Evolutionary conservation across 2,329 filamentous ascomycete species (phyloP).

Genomic region (Fusarium setosum): DNA sequence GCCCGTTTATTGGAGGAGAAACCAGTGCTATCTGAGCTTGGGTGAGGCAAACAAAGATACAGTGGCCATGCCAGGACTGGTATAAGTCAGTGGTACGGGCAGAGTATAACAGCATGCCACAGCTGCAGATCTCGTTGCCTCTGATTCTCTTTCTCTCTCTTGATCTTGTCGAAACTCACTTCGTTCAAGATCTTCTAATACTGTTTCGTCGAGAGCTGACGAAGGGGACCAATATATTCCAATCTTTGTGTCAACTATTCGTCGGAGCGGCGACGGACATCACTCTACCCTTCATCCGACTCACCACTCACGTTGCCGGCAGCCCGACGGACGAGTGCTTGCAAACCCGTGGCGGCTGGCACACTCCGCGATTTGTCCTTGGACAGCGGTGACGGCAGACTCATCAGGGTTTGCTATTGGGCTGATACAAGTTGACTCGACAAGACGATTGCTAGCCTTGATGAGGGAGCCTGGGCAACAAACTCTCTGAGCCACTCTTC

Average conservation of each 20-base stretch:
- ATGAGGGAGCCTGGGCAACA: slow-evolving; percentile 17
- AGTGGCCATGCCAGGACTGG: slow-evolving; percentile 23
- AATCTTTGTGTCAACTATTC: slow-evolving; percentile 6
- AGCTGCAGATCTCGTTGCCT: slow-evolving; percentile 27
- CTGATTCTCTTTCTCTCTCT: slow-evolving; percentile 13
- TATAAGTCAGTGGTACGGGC: slow-evolving; percentile 40
- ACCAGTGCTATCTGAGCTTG: slow-evolving; percentile 3
- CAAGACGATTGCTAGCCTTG: slow-evolving; percentile 9
- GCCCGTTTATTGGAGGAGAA: slow-evolving; percentile 32
- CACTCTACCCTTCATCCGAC: neutral
- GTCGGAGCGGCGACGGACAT: slow-evolving; percentile 2
- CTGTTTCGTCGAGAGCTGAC: slow-evolving; percentile 3
- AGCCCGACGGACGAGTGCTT: slow-evolving; percentile 31
- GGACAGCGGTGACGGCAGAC: neutral
- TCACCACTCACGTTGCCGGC: slow-evolving; percentile 13
- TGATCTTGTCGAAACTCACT: slow-evolving; percentile 8
- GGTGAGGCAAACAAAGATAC: slow-evolving; percentile 36
- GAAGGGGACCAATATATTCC: neutral
- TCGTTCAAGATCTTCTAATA: neutral
- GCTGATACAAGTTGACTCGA: slow-evolving; percentile 2
- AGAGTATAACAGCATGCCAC: slow-evolving; percentile 38
- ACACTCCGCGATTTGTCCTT: slow-evolving; percentile 14
- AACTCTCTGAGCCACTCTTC: neutral
- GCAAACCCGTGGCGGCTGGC: slow-evolving; percentile 15
- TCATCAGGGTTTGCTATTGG: neutral